Conservation (phyloP, 352 stramenopile genomes). For the Phytophthora nicotianae region DNA sequence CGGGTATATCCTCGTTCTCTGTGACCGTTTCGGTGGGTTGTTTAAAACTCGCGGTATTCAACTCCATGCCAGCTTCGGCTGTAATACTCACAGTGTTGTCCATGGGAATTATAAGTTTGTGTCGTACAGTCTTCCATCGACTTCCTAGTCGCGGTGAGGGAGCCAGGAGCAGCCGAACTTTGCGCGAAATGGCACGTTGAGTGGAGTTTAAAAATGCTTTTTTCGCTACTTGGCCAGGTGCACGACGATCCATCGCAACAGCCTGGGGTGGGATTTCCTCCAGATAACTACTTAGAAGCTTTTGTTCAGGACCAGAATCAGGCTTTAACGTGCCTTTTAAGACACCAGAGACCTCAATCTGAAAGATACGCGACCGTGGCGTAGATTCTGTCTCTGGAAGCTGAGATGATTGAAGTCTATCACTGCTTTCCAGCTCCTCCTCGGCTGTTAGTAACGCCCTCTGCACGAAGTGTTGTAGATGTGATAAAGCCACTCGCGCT, state of each 20-base stretch:
- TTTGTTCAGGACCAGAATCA: slow-evolving; percentile 2
- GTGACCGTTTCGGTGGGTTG: neutral
- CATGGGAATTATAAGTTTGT: slow-evolving; percentile 23
- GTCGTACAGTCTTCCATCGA: slow-evolving; percentile 29
- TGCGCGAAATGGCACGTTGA: slow-evolving; percentile 22
- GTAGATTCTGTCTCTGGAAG: slow-evolving; percentile 1
- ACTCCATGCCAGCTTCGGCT: slow-evolving; percentile 25
- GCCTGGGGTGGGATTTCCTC: slow-evolving; percentile 21
- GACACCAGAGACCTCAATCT: slow-evolving; percentile 26
- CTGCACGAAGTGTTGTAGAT: slow-evolving; percentile 37
- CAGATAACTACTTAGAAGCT: slow-evolving; percentile 29
- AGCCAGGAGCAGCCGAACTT: slow-evolving; percentile 25
- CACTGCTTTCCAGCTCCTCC: slow-evolving; percentile 15
- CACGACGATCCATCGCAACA: slow-evolving; percentile 27
- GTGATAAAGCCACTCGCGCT: slow-evolving; percentile 18
- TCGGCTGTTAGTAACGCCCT: slow-evolving; percentile 36
- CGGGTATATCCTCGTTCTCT: slow-evolving; percentile 6
- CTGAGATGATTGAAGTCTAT: too few relatives aligned
- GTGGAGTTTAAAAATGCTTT: slow-evolving; percentile 24
- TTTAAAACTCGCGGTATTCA: slow-evolving; percentile 2
- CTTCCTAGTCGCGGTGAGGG: slow-evolving; percentile 25
- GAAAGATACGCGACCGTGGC: slow-evolving; percentile 18
- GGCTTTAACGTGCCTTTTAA: slow-evolving; percentile 6
- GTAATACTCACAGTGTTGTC: slow-evolving; percentile 15
- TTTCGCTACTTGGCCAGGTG: slow-evolving; percentile 21